Evolutionary conservation across 164 flowering plant species (phyloP).

Genomic region (Berberis vulgaris): DNA sequence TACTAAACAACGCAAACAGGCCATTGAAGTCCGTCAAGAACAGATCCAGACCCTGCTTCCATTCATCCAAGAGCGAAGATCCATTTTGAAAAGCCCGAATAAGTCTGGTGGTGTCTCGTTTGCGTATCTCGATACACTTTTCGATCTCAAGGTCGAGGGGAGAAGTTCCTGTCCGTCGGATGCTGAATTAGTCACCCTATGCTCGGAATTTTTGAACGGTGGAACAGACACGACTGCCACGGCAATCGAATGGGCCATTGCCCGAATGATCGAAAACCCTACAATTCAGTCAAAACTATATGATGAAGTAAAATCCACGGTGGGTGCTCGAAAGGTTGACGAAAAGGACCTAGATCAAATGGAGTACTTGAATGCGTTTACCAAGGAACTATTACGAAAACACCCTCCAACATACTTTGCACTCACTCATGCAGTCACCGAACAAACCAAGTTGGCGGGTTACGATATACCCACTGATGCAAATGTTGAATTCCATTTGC

Average conservation of each 20-base stretch:
- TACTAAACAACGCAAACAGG: conserved; percentile 50
- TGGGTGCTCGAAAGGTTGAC: conserved; percentile 44
- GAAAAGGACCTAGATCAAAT: conserved; percentile 68
- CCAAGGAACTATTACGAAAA: conserved; percentile 66
- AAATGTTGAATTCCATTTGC: conserved; percentile 54
- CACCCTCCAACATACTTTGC: conserved; percentile 90
- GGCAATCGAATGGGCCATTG: conserved; percentile 88
- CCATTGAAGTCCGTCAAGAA: conserved; percentile 41
- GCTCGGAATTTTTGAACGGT: conserved; percentile 91
- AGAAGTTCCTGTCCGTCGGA: conserved; percentile 44
- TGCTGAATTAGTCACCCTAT: conserved; percentile 68
- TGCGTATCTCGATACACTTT: conserved; percentile 83
- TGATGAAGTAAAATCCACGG: conserved; percentile 41
- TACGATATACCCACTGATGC: conserved; percentile 60
- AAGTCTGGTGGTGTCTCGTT: conserved; percentile 33
- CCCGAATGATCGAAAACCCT: conserved; percentile 59
- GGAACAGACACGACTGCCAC: conserved; percentile 96
- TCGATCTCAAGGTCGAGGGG: conserved; percentile 64
- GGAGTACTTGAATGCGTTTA: conserved; percentile 64
- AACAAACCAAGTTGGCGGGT: conserved; percentile 56
- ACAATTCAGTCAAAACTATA: conserved; percentile 43
- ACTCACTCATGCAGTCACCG: conserved; percentile 65
- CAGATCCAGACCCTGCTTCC: conserved; percentile 57
- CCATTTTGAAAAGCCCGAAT: conserved; percentile 22
- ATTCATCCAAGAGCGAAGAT: conserved; percentile 43